Base-by-base conservation (phyloP, 768 basidiomycete genomes). In the Boletus rufocinnamomeus region DNA sequence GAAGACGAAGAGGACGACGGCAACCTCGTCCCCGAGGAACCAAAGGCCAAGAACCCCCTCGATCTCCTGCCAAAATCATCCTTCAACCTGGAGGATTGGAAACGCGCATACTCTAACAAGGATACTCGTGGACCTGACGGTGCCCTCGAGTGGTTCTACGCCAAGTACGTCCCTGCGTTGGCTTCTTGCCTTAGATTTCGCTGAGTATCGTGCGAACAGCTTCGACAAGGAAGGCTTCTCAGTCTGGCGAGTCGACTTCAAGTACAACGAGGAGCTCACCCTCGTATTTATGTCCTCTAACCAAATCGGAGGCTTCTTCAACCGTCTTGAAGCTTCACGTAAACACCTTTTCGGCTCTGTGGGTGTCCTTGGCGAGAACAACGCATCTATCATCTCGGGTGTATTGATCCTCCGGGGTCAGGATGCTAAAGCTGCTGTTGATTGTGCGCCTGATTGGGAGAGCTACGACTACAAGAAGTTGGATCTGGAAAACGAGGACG, bases 101-200 rank as follows among this genome's bases (percentile, higher is more conserved):
- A 98, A 75, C 88, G 93, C 46, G 89, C 91, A 45, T 99, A 98
- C 82, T 97, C 95, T 68, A 98, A 98, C 88, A 87, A 89, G 74
- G 95, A 98, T n/a, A 98, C 95, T 40, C 87, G 91, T 54, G 93
- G 91, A 38, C 64, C 89, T 19, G 85, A 75, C 45, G 95, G 91
- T 62, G 75, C 93, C 51, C 68, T 99, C 40, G 93, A 97, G 74
- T 98, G 96, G 97, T 89, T 99, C 85, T 95, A 97, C 80, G 74
- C 93, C 75, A 87, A 97, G 93, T 95, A 66, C 56, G 89, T 57
- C 17, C 4, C 23, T 8, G 9, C 32, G 5, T 25, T 53, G 3
- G 13, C 3, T 43, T 51, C 25, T 30, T 34, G 43, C 49, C 25
- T 2, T 4, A 17, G 13, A 44, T 32, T 10, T 28, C 25, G 13